phyloP scores from a whole-genome alignment of 129 eudicot species.

The Lactuca sativa region DNA sequence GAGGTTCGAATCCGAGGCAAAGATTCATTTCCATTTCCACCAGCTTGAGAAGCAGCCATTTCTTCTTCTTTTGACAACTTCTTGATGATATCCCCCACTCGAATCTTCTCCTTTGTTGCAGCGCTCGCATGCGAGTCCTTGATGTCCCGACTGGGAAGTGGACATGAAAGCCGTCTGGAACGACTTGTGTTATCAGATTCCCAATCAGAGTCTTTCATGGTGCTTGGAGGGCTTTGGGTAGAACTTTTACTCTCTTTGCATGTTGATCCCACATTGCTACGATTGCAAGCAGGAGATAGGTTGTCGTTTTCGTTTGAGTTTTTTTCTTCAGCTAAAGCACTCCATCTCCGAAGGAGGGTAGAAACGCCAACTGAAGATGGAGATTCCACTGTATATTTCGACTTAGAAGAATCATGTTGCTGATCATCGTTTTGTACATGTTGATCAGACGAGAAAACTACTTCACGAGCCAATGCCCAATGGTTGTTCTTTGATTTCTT shows the following conservation, averaged over 20 bases:
- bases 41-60: slow-evolving; percentile 22
- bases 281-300: slow-evolving; percentile 24
- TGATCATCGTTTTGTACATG: not conserved
- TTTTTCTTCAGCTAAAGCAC: slow-evolving; percentile 43
- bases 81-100: slow-evolving; percentile 68
- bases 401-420: slow-evolving; percentile 6
- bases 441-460: slow-evolving; percentile 22
- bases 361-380: slow-evolving; percentile 54
- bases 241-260: slow-evolving; percentile 14
- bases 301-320: slow-evolving; percentile 8
- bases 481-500: slow-evolving; percentile 23
- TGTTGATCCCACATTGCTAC: slow-evolving; percentile 16
- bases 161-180: slow-evolving; percentile 33
- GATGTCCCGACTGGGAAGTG: slow-evolving; percentile 32
- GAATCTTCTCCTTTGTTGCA: slow-evolving; percentile 54
- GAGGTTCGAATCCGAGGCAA: slow-evolving; percentile 38
- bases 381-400: slow-evolving; percentile 26
- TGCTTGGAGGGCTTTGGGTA: not conserved
- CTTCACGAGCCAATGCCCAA: slow-evolving; percentile 43
- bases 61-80: slow-evolving; percentile 46
- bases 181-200: slow-evolving; percentile 37
- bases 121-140: slow-evolving; percentile 20
- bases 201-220: slow-evolving; percentile 43
- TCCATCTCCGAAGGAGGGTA: slow-evolving; percentile 67
- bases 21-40: slow-evolving; percentile 20